Conservation (phyloP, 2,329 filamentous ascomycete species). For the Aspergillus glaucus region DNA sequence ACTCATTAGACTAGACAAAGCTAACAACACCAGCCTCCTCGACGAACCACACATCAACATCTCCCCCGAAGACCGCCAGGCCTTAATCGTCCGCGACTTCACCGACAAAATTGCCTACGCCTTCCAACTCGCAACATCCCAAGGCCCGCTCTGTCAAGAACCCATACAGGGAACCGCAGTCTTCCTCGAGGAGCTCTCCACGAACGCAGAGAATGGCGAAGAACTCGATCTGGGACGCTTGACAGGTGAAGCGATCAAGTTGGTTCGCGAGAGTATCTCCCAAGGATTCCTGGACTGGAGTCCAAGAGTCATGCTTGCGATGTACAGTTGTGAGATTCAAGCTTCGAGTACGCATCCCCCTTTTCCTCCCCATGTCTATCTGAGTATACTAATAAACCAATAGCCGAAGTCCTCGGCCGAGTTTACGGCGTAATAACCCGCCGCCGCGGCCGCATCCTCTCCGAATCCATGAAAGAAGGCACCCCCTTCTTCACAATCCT, state of each 20-base stretch:
- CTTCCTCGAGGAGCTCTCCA: conserved; percentile 71
- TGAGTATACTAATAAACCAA: conserved; percentile 16
- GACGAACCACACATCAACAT: conserved; percentile 27
- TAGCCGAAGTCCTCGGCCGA: conserved; percentile 83
- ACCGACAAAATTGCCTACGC: conserved; percentile 87
- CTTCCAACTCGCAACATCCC: conserved; percentile 84
- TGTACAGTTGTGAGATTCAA: conserved; percentile 98
- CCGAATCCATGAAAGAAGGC: conserved; percentile 87
- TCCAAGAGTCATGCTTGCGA: conserved; percentile 86
- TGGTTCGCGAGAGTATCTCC: conserved; percentile 74
- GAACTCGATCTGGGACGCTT: conserved; percentile 64
- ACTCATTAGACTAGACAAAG: neutral
- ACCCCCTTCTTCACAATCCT: conserved; percentile 95
- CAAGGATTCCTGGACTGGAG: conserved; percentile 92
- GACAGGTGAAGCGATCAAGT: conserved; percentile 89
- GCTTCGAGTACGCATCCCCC: conserved; percentile 61
- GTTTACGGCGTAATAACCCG: conserved; percentile 98
- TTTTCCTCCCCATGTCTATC: neutral
- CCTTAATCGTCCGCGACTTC: conserved; percentile 56
- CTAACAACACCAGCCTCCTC: conserved; percentile 25
- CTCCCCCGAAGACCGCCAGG: conserved; percentile 19
- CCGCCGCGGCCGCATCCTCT: conserved; percentile 79
- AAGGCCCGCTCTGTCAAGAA: conserved; percentile 87
- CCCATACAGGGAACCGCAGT: conserved; percentile 90
- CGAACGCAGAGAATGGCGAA: conserved; percentile 50